A percentile compares a stretch with the other conserved stretches of the same genome.
Conservation (phyloP, 768 basidiomycete genomes). For the Cystoderma amianthinum region DNA sequence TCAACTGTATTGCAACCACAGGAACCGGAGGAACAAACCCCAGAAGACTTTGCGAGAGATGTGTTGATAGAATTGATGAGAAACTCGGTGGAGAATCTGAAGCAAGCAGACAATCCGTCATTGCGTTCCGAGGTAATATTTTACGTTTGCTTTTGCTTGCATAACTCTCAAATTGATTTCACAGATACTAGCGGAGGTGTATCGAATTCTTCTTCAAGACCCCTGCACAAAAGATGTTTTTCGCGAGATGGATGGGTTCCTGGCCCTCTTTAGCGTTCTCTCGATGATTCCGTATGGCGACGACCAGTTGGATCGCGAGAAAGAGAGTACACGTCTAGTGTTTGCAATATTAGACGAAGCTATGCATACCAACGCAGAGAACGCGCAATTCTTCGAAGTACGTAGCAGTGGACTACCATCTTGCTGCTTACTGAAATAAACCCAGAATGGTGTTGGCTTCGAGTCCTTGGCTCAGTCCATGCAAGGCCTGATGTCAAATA, state of each 20-base stretch:
- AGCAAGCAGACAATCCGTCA: slow-evolving; percentile 38
- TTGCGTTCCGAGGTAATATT: slow-evolving; percentile 47
- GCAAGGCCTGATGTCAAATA: slow-evolving; percentile 39
- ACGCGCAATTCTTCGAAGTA: slow-evolving; percentile 64
- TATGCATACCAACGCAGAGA: slow-evolving; percentile 46
- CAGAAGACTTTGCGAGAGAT: slow-evolving; percentile 71
- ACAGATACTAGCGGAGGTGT: slow-evolving; percentile 62
- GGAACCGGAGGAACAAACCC: slow-evolving; percentile 38
- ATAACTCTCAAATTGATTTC: background rate
- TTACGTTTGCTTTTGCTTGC: background rate
- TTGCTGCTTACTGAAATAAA: slow-evolving; percentile 3
- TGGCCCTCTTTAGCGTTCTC: slow-evolving; percentile 66
- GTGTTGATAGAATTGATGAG: slow-evolving; percentile 68
- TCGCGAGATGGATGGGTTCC: slow-evolving; percentile 76
- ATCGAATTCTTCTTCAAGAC: slow-evolving; percentile 61
- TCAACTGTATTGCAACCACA: background rate
- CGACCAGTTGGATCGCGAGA: slow-evolving; percentile 24
- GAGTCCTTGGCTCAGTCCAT: slow-evolving; percentile 56
- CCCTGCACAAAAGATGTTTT: slow-evolving; percentile 65
- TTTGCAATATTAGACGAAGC: slow-evolving; percentile 64
- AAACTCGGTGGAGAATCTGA: slow-evolving; percentile 63
- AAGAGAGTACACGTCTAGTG: slow-evolving; percentile 51
- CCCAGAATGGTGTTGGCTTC: slow-evolving; percentile 56
- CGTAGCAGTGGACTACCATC: slow-evolving; percentile 14
- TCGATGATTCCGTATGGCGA: slow-evolving; percentile 42